phyloP scores from a whole-genome alignment of 2,329 filamentous ascomycete species.

The Coniosporium tulheliwenetii region DNA sequence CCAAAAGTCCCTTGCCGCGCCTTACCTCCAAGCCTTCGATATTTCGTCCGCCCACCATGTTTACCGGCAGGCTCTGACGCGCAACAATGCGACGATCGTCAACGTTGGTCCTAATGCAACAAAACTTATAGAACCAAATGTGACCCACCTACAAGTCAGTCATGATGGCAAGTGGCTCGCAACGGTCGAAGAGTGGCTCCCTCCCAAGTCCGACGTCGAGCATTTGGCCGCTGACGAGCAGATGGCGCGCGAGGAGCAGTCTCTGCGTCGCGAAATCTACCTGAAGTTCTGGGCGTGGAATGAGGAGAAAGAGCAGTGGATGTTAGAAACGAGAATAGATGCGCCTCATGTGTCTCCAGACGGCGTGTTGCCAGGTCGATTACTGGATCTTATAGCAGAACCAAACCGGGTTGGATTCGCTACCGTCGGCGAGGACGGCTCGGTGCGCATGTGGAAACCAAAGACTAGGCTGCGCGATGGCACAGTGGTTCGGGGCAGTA shows the following conservation, averaged over 20 bases:
- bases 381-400: slow-evolving; percentile 61
- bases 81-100: slow-evolving; percentile 72
- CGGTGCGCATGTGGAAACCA: slow-evolving; percentile 69
- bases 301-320: slow-evolving; percentile 41
- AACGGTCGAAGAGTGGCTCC: slow-evolving; percentile 82
- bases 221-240: slow-evolving; percentile 31
- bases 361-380: slow-evolving; percentile 31
- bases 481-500: slow-evolving; percentile 42
- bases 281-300: slow-evolving; percentile 81
- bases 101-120: slow-evolving; percentile 59
- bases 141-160: slow-evolving; percentile 61
- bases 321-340: slow-evolving; percentile 70
- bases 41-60: slow-evolving; percentile 63
- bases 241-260: slow-evolving; percentile 22
- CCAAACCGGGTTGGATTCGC: slow-evolving; percentile 59
- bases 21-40: slow-evolving; percentile 74
- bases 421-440: slow-evolving; percentile 68
- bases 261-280: slow-evolving; percentile 51
- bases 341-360: slow-evolving; percentile 51
- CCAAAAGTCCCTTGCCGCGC: slow-evolving; percentile 25
- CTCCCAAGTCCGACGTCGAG: slow-evolving; percentile 51
- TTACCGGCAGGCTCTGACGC: slow-evolving; percentile 73
- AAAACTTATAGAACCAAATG: slow-evolving; percentile 59
- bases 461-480: slow-evolving; percentile 55
- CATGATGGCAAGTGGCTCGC: slow-evolving; percentile 77